phyloP scores from a whole-genome alignment of 306 rosid species.

The Rosa chinensis region DNA sequence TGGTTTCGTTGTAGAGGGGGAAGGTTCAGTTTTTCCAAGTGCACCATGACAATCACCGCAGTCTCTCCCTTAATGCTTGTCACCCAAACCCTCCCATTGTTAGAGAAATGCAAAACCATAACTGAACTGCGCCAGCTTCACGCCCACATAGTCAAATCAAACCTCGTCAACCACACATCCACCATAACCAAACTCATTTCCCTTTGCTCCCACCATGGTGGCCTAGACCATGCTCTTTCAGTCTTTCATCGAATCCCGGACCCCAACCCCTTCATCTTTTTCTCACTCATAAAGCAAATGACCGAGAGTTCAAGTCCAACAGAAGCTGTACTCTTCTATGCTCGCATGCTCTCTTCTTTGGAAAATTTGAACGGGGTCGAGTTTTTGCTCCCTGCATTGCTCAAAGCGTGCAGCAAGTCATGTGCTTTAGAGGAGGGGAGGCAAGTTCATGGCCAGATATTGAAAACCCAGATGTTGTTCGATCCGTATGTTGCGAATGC shows the following conservation, averaged over 20 bases:
- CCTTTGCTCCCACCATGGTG: conserved; percentile 22
- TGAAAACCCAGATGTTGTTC: conserved; percentile 38
- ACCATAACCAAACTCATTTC: conserved; percentile 35
- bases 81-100: conserved; percentile 25
- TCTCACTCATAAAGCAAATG: conserved; percentile 31
- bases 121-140: conserved; percentile 48
- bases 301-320: conserved; percentile 34
- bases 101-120: conserved; percentile 44
- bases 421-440: conserved; percentile 37
- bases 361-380: conserved; percentile 25
- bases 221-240: conserved; percentile 31
- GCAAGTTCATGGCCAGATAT: conserved; percentile 45
- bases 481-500: conserved; percentile 55
- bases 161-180: conserved; percentile 37
- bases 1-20: not conserved
- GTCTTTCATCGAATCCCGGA: conserved; percentile 24
- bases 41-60: conserved; percentile 29
- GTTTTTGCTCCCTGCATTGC: conserved; percentile 46
- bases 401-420: conserved; percentile 48
- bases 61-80: conserved; percentile 1
- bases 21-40: not conserved
- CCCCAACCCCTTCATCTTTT: conserved; percentile 31
- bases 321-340: conserved; percentile 39
- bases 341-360: conserved; percentile 41
- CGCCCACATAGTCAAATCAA: conserved; percentile 51